Evolutionary conservation across 139 green algal species (phyloP).

Genomic region (Coccomyxa sp.): DNA sequence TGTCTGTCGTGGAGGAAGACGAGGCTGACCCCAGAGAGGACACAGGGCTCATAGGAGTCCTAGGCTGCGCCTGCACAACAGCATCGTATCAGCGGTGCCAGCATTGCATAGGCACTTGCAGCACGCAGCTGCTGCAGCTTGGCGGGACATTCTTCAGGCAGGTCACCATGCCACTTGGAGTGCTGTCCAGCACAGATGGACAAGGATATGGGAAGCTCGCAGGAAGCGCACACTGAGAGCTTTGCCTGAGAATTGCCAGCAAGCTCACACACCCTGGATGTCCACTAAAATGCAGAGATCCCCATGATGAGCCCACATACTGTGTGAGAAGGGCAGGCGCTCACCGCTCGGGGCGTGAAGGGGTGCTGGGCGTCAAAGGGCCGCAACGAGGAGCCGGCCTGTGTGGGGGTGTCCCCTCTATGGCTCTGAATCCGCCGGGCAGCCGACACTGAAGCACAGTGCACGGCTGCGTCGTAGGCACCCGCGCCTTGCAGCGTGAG

Average conservation of each 20-base stretch:
- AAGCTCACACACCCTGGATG: too few relatives aligned
- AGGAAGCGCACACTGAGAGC: too few relatives aligned
- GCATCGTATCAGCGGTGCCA: not conserved
- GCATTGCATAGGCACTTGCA: too few relatives aligned
- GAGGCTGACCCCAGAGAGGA: not conserved
- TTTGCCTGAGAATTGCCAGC: too few relatives aligned
- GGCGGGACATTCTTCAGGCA: too few relatives aligned
- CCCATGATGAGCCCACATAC: too few relatives aligned
- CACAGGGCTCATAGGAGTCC: not conserved
- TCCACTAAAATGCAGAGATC: too few relatives aligned
- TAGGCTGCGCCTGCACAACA: not conserved
- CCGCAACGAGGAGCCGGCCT: not conserved
- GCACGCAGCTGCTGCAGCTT: too few relatives aligned
- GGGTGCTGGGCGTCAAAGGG: not conserved
- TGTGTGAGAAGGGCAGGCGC: not conserved
- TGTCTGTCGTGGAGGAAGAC: not conserved
- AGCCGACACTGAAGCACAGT: slow-evolving; percentile 82
- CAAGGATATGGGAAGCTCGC: too few relatives aligned
- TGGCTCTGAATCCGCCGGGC: slow-evolving; percentile 56
- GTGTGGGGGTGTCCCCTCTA: not conserved
- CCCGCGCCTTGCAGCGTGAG: slow-evolving; percentile 81
- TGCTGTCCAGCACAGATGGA: too few relatives aligned
- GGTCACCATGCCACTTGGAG: too few relatives aligned
- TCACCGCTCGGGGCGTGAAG: not conserved
- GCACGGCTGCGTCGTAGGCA: slow-evolving; percentile 85